These are phyloP conservation scores for Colletotrichum tropicicola DNA, from an alignment of 2,329 filamentous ascomycete genomes.

Conservation along the genomic window DNA sequence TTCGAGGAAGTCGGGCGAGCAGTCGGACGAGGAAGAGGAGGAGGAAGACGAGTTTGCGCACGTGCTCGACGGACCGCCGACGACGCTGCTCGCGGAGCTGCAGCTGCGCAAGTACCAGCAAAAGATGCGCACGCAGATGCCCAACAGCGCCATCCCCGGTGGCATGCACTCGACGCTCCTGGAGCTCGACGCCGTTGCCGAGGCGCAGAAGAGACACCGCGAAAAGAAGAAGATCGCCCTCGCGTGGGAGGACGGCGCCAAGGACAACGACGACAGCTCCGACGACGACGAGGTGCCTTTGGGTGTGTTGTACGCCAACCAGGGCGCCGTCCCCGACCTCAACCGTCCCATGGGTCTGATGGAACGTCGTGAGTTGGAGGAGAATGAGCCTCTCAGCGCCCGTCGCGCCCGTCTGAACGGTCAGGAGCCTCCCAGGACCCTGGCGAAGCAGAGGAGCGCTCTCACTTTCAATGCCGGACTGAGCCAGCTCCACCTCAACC, in stretches of 20 bases:
- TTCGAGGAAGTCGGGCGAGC: constrained; percentile 37
- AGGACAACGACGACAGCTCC: constrained; percentile 52
- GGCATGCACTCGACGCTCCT: constrained; percentile 93
- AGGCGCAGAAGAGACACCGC: constrained; percentile 81
- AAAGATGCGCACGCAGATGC: constrained; percentile 78
- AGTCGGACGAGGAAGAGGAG: constrained; percentile 46
- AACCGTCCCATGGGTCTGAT: constrained; percentile 77
- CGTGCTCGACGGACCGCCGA: constrained; percentile 74
- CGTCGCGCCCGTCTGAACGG: constrained; percentile 81
- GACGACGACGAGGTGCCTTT: constrained; percentile 90
- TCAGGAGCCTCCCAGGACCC: constrained; percentile 50
- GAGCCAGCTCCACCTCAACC: constrained; percentile 36
- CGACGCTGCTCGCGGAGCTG: constrained; percentile 90
- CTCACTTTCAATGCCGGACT: constrained; percentile 48
- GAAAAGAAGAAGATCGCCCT: constrained; percentile 81
- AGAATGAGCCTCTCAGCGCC: constrained; percentile 87
- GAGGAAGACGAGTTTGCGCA: constrained; percentile 38
- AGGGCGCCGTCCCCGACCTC: constrained; percentile 64
- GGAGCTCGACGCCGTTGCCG: constrained; percentile 88
- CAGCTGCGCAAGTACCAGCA: constrained; percentile 91
- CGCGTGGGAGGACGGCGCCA: constrained; percentile 82
- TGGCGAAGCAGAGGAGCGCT: constrained; percentile 53
- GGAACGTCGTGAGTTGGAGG: constrained; percentile 85
- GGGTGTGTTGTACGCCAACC: constrained; percentile 77
- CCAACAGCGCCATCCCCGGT: constrained; percentile 68